phyloP scores from a whole-genome alignment of 257 asterid genomes.

The Haberlea rhodopensis region DNA sequence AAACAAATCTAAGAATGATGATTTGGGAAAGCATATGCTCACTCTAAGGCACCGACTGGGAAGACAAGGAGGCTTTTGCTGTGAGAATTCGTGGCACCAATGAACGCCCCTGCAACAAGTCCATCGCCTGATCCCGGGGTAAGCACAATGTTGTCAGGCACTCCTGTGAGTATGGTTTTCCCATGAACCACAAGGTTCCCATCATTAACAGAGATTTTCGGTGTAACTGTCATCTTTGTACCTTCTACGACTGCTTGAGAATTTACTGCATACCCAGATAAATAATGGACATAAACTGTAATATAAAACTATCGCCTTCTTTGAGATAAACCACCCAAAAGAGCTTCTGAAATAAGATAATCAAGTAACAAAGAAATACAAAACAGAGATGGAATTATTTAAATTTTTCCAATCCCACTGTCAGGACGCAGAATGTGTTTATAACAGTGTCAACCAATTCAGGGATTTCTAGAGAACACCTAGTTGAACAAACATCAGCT shows the following conservation, averaged over 20 bases:
- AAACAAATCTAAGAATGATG: neutral
- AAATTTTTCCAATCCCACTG: neutral
- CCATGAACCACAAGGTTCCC: constrained; percentile 96
- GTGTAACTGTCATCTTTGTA: constrained; percentile 80
- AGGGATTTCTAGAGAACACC: no score
- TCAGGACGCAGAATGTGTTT: neutral
- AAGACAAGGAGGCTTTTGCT: constrained; percentile 78
- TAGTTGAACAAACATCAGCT: no score
- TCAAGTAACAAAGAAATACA: neutral
- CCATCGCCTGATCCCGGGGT: constrained; percentile 82
- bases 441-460: neutral
- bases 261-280: constrained; percentile 41
- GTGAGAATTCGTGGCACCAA: constrained; percentile 76
- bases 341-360: neutral
- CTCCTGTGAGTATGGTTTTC: constrained; percentile 79
- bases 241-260: constrained; percentile 24
- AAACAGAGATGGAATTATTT: neutral
- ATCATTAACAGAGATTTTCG: constrained; percentile 66
- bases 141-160: constrained; percentile 74
- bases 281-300: constrained; percentile 18
- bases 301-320: constrained; percentile 2
- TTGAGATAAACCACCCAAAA: constrained; percentile 6
- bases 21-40: constrained; percentile 28
- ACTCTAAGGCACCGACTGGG: constrained; percentile 91
- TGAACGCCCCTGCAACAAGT: constrained; percentile 78